Evolutionary conservation across 139 green algal species (phyloP).

Genomic region (Bryopsis sp.): DNA sequence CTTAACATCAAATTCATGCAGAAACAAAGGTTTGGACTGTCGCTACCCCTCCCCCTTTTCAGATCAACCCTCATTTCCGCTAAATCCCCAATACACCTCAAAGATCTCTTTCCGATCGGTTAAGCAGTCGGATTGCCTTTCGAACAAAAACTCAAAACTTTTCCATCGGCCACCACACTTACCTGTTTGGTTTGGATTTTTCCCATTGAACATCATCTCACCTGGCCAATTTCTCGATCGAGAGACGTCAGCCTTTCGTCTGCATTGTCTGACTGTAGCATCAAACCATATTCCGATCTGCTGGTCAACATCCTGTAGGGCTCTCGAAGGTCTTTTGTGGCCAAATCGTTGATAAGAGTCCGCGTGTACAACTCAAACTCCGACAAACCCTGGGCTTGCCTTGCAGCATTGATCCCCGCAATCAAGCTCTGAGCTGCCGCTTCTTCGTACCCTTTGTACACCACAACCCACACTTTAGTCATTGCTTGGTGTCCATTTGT

Average conservation of each 20-base stretch:
- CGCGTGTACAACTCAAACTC: conserved; percentile 69
- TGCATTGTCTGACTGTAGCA: conserved; percentile 90
- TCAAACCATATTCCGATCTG: conserved; percentile 86
- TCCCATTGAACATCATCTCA: conserved; percentile 72
- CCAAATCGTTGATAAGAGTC: conserved; percentile 93
- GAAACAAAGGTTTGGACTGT: no score
- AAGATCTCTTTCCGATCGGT: no score
- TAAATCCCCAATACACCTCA: no score
- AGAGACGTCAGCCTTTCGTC: conserved; percentile 84
- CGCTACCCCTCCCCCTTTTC: no score
- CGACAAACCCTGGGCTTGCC: conserved; percentile 39
- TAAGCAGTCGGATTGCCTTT: no score
- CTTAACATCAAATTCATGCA: no score
- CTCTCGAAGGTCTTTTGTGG: conserved; percentile 92
- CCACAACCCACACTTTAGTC: no score
- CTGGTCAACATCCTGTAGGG: conserved; percentile 95
- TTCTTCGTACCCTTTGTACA: conserved; percentile 94
- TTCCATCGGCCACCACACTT: background rate
- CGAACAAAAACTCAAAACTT: no score
- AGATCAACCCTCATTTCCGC: no score
- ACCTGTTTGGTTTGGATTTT: conserved; percentile 47
- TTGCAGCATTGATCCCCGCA: conserved; percentile 84
- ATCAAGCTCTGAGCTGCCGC: conserved; percentile 85
- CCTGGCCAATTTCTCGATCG: conserved; percentile 71
- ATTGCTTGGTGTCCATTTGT: no score